A percentile compares a stretch with the other conserved stretches of the same genome.
Evolutionary conservation across 2,329 filamentous ascomycete genomes (phyloP).

Genomic region (Ramularia collo-cygni): DNA sequence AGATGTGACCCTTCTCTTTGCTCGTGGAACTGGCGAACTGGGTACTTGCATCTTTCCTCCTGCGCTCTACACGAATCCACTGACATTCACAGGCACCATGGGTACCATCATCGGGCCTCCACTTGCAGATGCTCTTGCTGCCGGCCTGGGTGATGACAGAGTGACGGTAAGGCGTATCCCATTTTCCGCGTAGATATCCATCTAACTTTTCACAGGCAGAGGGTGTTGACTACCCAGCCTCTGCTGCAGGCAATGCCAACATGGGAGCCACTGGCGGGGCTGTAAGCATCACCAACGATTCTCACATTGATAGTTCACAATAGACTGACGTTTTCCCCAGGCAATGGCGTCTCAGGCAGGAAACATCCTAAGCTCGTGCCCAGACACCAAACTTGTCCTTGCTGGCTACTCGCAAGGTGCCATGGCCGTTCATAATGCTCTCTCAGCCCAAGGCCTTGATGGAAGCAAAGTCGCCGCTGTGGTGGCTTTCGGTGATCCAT

Average conservation of each 20-base stretch:
- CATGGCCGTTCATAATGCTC: conserved; percentile 18
- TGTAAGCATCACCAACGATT: conserved; percentile 2
- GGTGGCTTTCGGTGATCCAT: conserved; percentile 25
- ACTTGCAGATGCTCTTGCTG: conserved; percentile 15
- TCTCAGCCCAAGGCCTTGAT: conserved; percentile 12
- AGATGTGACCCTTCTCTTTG: conserved; percentile 49
- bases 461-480: conserved; percentile 22
- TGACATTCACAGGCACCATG: neutral
- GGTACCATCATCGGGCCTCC: conserved; percentile 12
- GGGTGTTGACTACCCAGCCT: conserved; percentile 25
- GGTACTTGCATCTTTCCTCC: conserved; percentile 47
- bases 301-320: neutral
- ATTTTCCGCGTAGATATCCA: neutral
- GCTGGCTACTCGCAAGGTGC: conserved; percentile 18
- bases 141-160: conserved; percentile 14
- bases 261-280: conserved; percentile 20
- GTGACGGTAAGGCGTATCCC: conserved; percentile 9
- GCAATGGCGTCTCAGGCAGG: conserved; percentile 12
- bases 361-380: conserved; percentile 12
- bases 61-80: neutral
- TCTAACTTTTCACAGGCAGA: conserved; percentile 7
- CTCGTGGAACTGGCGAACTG: conserved; percentile 49
- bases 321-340: conserved; percentile 1
- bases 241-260: conserved; percentile 16
- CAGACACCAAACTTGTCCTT: conserved; percentile 17